A percentile compares a stretch with the other conserved stretches of the same genome.
Conservation (phyloP, 148 eudicot genomes). For the Nepenthes mirabilis region DNA sequence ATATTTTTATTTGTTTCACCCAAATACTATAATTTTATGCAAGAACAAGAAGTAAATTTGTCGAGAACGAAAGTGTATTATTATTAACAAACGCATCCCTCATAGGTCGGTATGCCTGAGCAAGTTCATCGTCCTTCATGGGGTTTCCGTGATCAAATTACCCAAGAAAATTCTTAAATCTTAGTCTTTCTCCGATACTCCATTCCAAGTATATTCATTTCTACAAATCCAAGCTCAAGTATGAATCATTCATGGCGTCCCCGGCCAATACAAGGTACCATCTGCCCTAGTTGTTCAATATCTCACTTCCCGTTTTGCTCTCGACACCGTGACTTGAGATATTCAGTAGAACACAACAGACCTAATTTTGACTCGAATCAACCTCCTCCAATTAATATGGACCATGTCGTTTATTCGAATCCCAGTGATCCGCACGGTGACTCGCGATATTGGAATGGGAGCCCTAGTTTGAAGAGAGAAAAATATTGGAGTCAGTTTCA, state of each 20-base stretch:
- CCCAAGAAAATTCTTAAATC: no score
- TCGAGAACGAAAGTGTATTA: no score
- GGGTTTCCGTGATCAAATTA: no score
- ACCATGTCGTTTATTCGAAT: constrained; percentile 12
- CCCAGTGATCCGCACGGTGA: constrained; percentile 18
- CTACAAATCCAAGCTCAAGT: constrained; percentile 4
- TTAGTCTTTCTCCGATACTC: no score
- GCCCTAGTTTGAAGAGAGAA: constrained; percentile 17
- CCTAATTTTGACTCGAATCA: constrained; percentile 13
- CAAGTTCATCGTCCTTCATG: no score
- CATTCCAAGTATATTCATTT: neutral
- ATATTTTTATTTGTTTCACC: no score
- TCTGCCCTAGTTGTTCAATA: constrained; percentile 49
- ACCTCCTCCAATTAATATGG: constrained; percentile 7
- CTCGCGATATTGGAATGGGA: constrained; percentile 20
- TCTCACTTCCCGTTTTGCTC: constrained; percentile 77
- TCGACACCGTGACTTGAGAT: constrained; percentile 30
- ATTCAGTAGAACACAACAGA: constrained; percentile 10
- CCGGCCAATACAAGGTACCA: constrained; percentile 31
- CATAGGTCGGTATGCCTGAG: no score
- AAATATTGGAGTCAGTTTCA: constrained; percentile 4
- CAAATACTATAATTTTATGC: no score
- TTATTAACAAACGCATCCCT: no score
- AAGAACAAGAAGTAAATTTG: no score
- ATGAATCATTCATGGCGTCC: constrained; percentile 77